Conservation (phyloP, 2,329 filamentous ascomycete species). For the Rugonectria rugulosa region DNA sequence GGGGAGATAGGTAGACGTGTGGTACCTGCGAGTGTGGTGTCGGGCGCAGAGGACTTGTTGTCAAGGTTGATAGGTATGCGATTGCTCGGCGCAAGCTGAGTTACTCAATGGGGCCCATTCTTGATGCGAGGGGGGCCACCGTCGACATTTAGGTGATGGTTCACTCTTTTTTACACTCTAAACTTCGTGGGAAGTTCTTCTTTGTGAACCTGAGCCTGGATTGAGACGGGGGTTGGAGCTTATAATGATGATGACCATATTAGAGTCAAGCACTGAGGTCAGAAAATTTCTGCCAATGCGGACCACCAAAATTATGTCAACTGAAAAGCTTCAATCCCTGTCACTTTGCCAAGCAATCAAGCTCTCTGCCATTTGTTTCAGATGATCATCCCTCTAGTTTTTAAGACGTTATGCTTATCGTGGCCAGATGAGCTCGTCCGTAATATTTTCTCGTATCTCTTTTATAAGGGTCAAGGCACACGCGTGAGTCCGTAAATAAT, state of each 20-base stretch:
- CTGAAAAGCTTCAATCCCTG: slow-evolving; percentile 41
- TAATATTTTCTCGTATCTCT: too few relatives aligned
- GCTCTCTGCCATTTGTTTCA: too few relatives aligned
- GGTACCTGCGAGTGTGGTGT: slow-evolving; percentile 53
- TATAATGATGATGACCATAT: slow-evolving; percentile 93
- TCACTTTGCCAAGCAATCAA: slow-evolving; percentile 11
- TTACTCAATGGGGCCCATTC: slow-evolving; percentile 99
- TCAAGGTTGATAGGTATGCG: slow-evolving; percentile 99
- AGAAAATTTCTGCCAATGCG: slow-evolving; percentile 41
- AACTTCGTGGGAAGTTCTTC: slow-evolving; percentile 53
- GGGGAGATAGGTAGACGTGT: slow-evolving; percentile 56
- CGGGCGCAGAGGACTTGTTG: slow-evolving; percentile 74
- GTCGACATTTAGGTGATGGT: slow-evolving; percentile 34
- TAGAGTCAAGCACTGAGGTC: slow-evolving; percentile 96
- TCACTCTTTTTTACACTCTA: slow-evolving; percentile 45
- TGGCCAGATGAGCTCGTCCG: too few relatives aligned
- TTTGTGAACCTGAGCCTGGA: slow-evolving; percentile 28
- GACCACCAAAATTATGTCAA: slow-evolving; percentile 43
- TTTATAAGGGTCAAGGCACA: too few relatives aligned
- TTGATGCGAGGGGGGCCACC: slow-evolving; percentile 85
- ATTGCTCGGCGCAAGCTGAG: slow-evolving; percentile 74
- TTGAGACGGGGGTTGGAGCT: slow-evolving; percentile 60
- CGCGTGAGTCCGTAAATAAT: too few relatives aligned
- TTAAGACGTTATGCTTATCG: too few relatives aligned
- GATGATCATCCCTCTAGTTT: too few relatives aligned